phyloP scores from a whole-genome alignment of 1,284 basidiomycete species.

The Ustilago trichophora region DNA sequence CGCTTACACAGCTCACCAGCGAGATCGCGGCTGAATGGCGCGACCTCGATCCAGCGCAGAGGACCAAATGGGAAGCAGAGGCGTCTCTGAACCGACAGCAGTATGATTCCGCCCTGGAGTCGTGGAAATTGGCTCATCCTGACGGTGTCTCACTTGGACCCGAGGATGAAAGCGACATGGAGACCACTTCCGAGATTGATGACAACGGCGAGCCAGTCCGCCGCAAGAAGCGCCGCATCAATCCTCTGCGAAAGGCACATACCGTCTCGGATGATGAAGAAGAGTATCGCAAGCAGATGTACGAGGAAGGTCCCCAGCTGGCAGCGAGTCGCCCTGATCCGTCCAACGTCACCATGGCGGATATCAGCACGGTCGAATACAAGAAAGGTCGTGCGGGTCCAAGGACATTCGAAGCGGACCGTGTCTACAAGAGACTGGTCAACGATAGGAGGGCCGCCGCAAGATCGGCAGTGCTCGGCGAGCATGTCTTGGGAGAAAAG shows the following conservation, averaged over 20 bases:
- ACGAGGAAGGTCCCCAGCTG: conserved; percentile 28
- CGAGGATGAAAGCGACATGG: conserved; percentile 46
- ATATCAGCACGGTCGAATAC: conserved; percentile 46
- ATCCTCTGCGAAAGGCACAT: conserved; percentile 22
- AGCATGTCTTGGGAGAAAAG: conserved; percentile 35
- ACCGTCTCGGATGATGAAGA: conserved; percentile 56
- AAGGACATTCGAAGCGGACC: conserved; percentile 59
- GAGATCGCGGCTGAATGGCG: conserved; percentile 45
- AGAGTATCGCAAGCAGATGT: conserved; percentile 44
- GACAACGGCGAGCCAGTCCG: conserved; percentile 31
- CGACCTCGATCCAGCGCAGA: conserved; percentile 15
- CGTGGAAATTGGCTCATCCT: conserved; percentile 33
- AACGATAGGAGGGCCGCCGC: conserved; percentile 40
- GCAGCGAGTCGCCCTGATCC: conserved; percentile 37
- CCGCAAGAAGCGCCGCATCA: conserved; percentile 23
- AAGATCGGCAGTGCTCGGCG: conserved; percentile 31
- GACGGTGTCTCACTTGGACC: conserved; percentile 34
- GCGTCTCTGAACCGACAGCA: conserved; percentile 25
- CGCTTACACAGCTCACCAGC: conserved; percentile 35
- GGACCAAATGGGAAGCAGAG: conserved; percentile 37
- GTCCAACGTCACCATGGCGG: conserved; percentile 35
- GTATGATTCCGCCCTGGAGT: conserved; percentile 30
- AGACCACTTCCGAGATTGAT: conserved; percentile 40
- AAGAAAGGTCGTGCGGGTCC: conserved; percentile 57
- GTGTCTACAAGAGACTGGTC: conserved; percentile 48